Conservation (phyloP, 495 filamentous ascomycete genomes). For the Talaromyces proteolyticus region DNA sequence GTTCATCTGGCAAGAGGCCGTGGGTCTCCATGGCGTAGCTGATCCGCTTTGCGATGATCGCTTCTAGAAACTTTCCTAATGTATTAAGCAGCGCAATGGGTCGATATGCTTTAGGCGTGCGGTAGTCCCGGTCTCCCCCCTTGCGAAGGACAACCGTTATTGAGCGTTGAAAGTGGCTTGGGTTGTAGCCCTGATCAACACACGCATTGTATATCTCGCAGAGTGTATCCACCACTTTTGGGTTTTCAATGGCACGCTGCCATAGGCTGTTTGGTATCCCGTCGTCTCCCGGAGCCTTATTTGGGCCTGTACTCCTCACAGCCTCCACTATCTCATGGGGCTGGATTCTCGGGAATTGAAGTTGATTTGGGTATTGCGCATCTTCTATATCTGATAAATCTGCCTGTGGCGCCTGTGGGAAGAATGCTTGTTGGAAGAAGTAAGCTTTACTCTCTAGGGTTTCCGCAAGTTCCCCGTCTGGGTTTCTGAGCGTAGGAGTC, state of each 20-base stretch:
- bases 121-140: constrained; percentile 15
- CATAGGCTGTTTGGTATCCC: constrained; percentile 16
- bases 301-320: constrained; percentile 7
- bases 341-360: constrained; percentile 14
- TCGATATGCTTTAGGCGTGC: constrained; percentile 19
- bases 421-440: constrained; percentile 16
- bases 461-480: not conserved
- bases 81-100: constrained; percentile 27
- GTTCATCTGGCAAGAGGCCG: constrained; percentile 12
- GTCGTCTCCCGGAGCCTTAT: constrained; percentile 22
- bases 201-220: constrained; percentile 17
- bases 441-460: constrained; percentile 11
- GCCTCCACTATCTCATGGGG: constrained; percentile 13
- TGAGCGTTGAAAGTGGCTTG: constrained; percentile 16
- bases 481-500: not conserved
- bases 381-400: constrained; percentile 18
- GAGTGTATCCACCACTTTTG: constrained; percentile 4
- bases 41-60: constrained; percentile 16
- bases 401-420: constrained; percentile 12
- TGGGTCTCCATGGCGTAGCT: constrained; percentile 14
- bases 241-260: constrained; percentile 5
- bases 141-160: constrained; percentile 27
- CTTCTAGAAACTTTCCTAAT: constrained; percentile 23
- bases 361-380: constrained; percentile 9
- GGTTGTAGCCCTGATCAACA: constrained; percentile 15